Base-by-base conservation (phyloP, 225 moss, liverwort and hornwort species). In the Climacium dendroides region DNA sequence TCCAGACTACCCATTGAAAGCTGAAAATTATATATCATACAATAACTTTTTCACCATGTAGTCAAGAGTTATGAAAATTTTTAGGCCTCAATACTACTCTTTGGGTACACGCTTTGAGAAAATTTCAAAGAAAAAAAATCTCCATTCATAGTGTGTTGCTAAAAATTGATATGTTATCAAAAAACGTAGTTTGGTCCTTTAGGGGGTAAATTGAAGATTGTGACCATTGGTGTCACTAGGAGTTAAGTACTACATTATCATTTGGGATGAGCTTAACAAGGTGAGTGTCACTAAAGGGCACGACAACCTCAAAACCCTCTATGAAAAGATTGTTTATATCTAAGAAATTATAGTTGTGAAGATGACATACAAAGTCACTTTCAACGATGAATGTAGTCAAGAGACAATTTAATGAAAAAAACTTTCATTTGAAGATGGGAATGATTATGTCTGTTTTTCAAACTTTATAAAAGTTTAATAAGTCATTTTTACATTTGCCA, bases 271-370 rank as follows among this genome's bases (percentile, higher is more conserved):
- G 8, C 1, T 32, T 32, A 25, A 26, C 41, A 25, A 70, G 0
- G 25, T 70, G 7, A 70, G 15, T 15, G 3, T 70, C 0, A 25
- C 15, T 22, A 41, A 41, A 3, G 25, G 5, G 5, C 0, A 0
- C 15, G 2, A 41, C 41, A 70, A 41, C 15, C 0, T 74, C 13
- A 32, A 30, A 12, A 7, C 19, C 19, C 28, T 72, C 3, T 16
- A 5, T 0, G 3, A 19, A 22, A 35, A 75, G 5, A 34, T 23
- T 19, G 35, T 52, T 14, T 23, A 12, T 72, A 28, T 26, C 10
- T 26, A 72, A 17, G 2, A 29, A 0, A 9, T 35, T 34, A 24
- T 15, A n/a, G 23, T 75, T 30, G 74, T 30, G 1, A 74, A 34
- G 50, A 34, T 74, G 0, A 20, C 0, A 0, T 35, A 6, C n/a